Percentiles rank a stretch among this genome's conserved stretches.
These are phyloP conservation scores for Magnolia sinica DNA, from an alignment of 164 flowering plant genomes.

Conservation along the genomic window DNA sequence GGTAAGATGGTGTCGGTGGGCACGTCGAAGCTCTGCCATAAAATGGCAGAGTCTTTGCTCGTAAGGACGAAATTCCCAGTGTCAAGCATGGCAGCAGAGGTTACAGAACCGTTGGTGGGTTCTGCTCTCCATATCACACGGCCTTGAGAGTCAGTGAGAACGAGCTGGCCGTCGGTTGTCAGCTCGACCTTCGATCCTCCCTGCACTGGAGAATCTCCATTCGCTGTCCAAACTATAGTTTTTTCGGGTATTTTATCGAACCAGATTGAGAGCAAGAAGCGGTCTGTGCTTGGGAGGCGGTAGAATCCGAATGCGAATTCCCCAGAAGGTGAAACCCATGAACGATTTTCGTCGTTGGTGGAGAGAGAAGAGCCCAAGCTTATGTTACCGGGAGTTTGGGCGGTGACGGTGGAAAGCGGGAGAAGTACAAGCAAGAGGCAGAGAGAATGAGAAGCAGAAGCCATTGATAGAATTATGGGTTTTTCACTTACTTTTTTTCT, in stretches of 20 bases:
- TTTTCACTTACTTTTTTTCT: too few species aligned
- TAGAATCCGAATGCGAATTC: background rate
- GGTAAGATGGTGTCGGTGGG: constrained; percentile 47
- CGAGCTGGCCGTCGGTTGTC: background rate
- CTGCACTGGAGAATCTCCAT: constrained; percentile 2
- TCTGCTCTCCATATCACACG: background rate
- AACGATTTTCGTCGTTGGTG: background rate
- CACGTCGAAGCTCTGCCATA: constrained; percentile 9
- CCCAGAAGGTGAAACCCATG: constrained; percentile 1
- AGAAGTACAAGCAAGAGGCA: background rate
- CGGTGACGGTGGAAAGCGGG: background rate
- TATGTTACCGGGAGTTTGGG: background rate
- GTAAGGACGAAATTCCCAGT: constrained; percentile 40
- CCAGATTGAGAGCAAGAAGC: constrained; percentile 2
- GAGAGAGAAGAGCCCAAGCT: background rate
- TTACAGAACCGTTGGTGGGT: constrained; percentile 2
- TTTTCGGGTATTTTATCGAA: background rate
- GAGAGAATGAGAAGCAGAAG: background rate
- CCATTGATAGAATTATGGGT: background rate
- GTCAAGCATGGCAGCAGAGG: constrained; percentile 42
- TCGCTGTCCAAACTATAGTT: constrained; percentile 31
- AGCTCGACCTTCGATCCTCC: constrained; percentile 1
- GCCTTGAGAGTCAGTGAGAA: background rate
- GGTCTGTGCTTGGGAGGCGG: background rate
- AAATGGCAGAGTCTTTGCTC: background rate